These are phyloP conservation scores for Raddia distichophylla DNA, from an alignment of 176 grass and related monocot species.

Conservation along the genomic window DNA sequence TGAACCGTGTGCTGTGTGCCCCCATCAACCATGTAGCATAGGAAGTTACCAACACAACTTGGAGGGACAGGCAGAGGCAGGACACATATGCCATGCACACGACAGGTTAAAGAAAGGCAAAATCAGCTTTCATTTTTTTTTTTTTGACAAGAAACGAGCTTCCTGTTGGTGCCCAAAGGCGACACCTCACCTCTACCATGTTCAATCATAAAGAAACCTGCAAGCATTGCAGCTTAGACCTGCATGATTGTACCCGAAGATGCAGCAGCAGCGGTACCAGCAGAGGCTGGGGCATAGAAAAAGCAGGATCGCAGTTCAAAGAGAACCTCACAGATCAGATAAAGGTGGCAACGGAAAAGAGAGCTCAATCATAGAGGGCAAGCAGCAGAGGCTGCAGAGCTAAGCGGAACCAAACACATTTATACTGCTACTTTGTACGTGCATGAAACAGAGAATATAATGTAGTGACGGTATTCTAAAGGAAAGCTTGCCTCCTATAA, in stretches of 20 bases:
- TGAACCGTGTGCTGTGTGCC: neutral
- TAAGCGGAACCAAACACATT: slow-evolving; percentile 16
- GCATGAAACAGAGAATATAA: slow-evolving; percentile 32
- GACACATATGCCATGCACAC: neutral
- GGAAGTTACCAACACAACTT: neutral
- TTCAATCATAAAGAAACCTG: slow-evolving; percentile 36
- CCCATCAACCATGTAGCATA: neutral
- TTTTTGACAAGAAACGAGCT: neutral
- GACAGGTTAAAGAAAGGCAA: neutral
- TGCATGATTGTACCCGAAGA: slow-evolving; percentile 52
- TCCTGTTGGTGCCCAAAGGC: neutral
- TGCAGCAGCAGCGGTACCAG: slow-evolving; percentile 5
- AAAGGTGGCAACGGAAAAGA: neutral
- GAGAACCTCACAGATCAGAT: slow-evolving; percentile 29
- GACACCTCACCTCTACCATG: neutral
- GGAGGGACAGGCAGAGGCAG: neutral
- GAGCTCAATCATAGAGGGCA: slow-evolving; percentile 42
- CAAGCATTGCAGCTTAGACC: slow-evolving; percentile 35
- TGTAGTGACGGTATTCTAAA: slow-evolving; percentile 7
- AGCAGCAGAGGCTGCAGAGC: too few species aligned
- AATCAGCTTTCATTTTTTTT: too few species aligned
- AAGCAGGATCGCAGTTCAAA: slow-evolving; percentile 31
- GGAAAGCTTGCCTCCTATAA: slow-evolving; percentile 13
- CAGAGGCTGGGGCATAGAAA: slow-evolving; percentile 36
- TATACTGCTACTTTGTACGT: neutral